These are phyloP conservation scores for Globisporangium solare DNA, from an alignment of 352 stramenopile genomes.

Conservation along the genomic window DNA sequence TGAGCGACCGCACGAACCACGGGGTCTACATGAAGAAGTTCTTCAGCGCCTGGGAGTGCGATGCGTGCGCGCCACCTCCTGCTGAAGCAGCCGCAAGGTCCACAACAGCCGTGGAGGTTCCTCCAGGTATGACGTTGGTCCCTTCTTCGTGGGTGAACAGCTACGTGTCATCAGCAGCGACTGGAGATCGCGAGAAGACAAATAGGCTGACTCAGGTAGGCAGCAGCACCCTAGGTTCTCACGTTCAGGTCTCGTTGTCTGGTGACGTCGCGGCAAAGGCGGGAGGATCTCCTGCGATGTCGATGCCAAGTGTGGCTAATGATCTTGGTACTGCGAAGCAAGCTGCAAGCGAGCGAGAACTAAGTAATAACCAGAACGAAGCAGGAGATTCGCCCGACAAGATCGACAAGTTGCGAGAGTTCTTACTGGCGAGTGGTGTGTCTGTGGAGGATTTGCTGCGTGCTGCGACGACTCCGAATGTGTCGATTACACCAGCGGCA, in stretches of 20 bases:
- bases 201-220: neutral
- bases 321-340: neutral
- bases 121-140: conserved; percentile 44
- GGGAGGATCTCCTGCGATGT: too few relatives aligned
- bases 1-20: conserved; percentile 80
- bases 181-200: neutral
- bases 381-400: conserved; percentile 17
- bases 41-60: conserved; percentile 73
- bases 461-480: conserved; percentile 45
- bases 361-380: conserved; percentile 4
- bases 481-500: conserved; percentile 20
- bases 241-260: too few relatives aligned
- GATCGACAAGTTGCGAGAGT: conserved; percentile 57
- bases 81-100: neutral
- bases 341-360: neutral
- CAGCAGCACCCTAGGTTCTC: neutral
- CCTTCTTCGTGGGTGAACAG: conserved; percentile 31
- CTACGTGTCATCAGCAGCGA: conserved; percentile 1
- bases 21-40: conserved; percentile 80
- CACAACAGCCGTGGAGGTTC: conserved; percentile 16
- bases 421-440: conserved; percentile 51
- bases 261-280: too few relatives aligned
- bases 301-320: too few relatives aligned
- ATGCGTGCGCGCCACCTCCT: conserved; percentile 32
- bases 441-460: conserved; percentile 72